These are phyloP conservation scores for Rhodomyrtus psidioides DNA, from an alignment of 441 rosid species.

Conservation along the genomic window DNA sequence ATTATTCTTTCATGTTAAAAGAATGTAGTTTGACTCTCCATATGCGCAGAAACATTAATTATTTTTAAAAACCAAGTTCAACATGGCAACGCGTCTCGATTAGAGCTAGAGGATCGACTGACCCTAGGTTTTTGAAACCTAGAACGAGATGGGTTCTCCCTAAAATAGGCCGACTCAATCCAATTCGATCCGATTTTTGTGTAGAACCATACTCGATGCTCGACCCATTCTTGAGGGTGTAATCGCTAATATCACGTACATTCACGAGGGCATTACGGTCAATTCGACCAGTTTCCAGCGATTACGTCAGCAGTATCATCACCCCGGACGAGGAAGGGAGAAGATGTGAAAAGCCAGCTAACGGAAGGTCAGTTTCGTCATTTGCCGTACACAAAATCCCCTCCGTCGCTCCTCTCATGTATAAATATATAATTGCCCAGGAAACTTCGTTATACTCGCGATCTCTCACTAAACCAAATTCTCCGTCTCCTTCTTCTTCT, in stretches of 20 bases:
- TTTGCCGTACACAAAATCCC: neutral
- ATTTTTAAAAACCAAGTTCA: too few species aligned
- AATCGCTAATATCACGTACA: neutral
- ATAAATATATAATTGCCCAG: neutral
- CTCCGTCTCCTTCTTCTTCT: neutral
- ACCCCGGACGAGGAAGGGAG: neutral
- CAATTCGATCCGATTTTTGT: accelerated
- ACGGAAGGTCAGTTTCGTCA: neutral
- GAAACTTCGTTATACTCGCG: neutral
- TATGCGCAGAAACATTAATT: too few species aligned
- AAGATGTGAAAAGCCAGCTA: neutral
- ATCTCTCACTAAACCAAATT: neutral
- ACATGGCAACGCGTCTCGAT: neutral
- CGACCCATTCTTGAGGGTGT: accelerated
- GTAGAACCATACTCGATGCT: accelerated
- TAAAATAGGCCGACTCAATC: accelerated
- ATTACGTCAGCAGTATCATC: neutral
- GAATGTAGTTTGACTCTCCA: neutral
- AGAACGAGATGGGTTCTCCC: accelerated
- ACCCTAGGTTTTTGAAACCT: accelerated
- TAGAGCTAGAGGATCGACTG: accelerated
- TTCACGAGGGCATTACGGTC: neutral
- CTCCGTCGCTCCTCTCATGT: neutral
- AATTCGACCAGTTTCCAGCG: neutral
- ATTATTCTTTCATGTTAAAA: neutral